These are phyloP conservation scores for Macrolepiota dolichaula DNA, from an alignment of 768 basidiomycete genomes.

Conservation along the genomic window DNA sequence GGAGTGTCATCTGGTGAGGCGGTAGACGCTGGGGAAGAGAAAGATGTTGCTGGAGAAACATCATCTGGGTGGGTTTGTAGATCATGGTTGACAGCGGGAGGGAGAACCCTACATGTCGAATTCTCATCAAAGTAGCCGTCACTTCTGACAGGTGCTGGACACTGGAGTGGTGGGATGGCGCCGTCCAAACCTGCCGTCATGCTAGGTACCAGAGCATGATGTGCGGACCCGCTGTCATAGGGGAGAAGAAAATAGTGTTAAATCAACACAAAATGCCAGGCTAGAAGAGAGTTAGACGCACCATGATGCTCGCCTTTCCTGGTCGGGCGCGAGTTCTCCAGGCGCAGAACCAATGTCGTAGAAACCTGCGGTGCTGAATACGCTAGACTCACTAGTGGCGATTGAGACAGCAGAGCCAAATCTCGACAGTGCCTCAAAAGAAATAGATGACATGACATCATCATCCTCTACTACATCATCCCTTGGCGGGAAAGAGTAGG, in stretches of 20 bases:
- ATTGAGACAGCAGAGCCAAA: slow-evolving; percentile 63
- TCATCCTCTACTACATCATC: slow-evolving; percentile 55
- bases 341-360: slow-evolving; percentile 43
- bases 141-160: background rate
- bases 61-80: background rate
- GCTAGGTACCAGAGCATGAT: background rate
- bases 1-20: background rate
- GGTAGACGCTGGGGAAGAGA: slow-evolving; percentile 6
- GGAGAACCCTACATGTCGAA: background rate
- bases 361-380: slow-evolving; percentile 30
- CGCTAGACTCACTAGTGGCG: slow-evolving; percentile 57
- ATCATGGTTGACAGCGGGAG: background rate
- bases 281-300: slow-evolving; percentile 1
- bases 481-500: slow-evolving; percentile 43
- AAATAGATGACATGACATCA: slow-evolving; percentile 47
- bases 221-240: slow-evolving; percentile 7
- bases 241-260: background rate
- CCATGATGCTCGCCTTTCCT: slow-evolving; percentile 7
- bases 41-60: background rate
- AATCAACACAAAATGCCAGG: slow-evolving; percentile 7
- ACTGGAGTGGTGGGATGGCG: slow-evolving; percentile 1
- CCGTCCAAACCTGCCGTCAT: background rate
- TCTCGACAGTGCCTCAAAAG: slow-evolving; percentile 49
- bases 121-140: slow-evolving; percentile 8
- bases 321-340: slow-evolving; percentile 12